Evolutionary conservation across 768 basidiomycete genomes (phyloP), one percentile per base, ranked within the genome.

Genomic region (Suillus fuscotomentosus): DNA sequence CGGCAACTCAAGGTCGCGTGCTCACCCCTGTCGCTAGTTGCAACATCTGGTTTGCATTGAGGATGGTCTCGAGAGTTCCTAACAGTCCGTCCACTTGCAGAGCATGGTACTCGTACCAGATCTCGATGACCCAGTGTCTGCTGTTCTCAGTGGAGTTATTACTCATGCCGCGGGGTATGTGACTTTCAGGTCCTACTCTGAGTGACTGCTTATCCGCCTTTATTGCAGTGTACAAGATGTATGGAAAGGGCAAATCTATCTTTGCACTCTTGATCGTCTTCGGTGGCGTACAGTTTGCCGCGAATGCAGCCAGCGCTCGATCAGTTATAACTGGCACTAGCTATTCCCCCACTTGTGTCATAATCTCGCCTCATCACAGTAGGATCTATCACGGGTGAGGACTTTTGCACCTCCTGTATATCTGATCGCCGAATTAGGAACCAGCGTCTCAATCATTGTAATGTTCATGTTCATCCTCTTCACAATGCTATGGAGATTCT

Each of bases 161-260:
- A 11, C 60, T 72, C 17, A 69, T 74, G 67, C 62, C 14, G 27
- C 69, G 65, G 27, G 43, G 72, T 73, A 63, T 38, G 72, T 65
- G n/a, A 5, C 7, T 27, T 24, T 56, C 9, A 31, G 5, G 11
- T 27, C 10, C 8, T 34, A 34, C 50, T 61, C 20, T 36, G 5
- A 24, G 56, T 5, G 39, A 41, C 17, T 39, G 24, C 17, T 41
- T 20, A 41, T 13, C 15, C 2, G 15, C 39, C 8, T 5, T 15
- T 11, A 36, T 22, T 20, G 9, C 43, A 73, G 72, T 69, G 43
- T 67, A 68, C 43, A 63, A 64, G 14, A 64, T 74, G 17, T 73
- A 67, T 60, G 31, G 66, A 8, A 36, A 50, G 2, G 65, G 22
- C 45, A 63, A 22, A n/a, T 14, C 55, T 3, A 63, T 73, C 24